Conservation (phyloP, 352 stramenopile genomes). For the Globisporangium ultimum region DNA sequence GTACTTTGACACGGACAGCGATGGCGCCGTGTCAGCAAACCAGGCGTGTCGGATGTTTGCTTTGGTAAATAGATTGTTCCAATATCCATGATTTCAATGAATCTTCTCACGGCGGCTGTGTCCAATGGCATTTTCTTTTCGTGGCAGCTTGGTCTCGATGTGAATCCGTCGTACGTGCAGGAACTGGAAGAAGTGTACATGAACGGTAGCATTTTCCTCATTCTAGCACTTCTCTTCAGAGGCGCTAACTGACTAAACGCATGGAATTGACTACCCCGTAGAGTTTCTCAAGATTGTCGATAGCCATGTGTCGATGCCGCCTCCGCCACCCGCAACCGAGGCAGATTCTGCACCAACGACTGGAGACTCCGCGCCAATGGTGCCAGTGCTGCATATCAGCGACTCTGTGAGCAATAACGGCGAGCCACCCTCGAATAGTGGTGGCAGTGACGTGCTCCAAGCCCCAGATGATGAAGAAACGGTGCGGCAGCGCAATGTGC, state of each 20-base stretch:
- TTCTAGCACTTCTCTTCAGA: neutral
- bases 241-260: neutral
- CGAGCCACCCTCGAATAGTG: too few species aligned
- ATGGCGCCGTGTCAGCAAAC: conserved; percentile 52
- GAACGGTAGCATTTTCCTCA: conserved; percentile 24
- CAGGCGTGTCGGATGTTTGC: conserved; percentile 63
- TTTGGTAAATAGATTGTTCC: too few species aligned
- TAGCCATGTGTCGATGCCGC: conserved; percentile 30
- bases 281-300: conserved; percentile 78
- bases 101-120: neutral
- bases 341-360: neutral
- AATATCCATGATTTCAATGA: too few species aligned
- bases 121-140: neutral
- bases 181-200: conserved; percentile 68
- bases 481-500: conserved; percentile 19
- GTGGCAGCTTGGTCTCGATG: conserved; percentile 45
- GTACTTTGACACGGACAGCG: conserved; percentile 67
- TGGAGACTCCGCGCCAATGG: neutral
- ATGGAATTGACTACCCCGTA: conserved; percentile 3
- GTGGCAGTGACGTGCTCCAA: neutral
- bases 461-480: conserved; percentile 15
- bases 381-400: conserved; percentile 1
- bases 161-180: conserved; percentile 43
- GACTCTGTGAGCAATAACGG: neutral
- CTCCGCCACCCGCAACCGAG: conserved; percentile 1